A percentile compares a stretch with the other conserved stretches of the same genome.
phyloP scores from a whole-genome alignment of 129 eudicot genomes.

The Smallanthus sonchifolius region DNA sequence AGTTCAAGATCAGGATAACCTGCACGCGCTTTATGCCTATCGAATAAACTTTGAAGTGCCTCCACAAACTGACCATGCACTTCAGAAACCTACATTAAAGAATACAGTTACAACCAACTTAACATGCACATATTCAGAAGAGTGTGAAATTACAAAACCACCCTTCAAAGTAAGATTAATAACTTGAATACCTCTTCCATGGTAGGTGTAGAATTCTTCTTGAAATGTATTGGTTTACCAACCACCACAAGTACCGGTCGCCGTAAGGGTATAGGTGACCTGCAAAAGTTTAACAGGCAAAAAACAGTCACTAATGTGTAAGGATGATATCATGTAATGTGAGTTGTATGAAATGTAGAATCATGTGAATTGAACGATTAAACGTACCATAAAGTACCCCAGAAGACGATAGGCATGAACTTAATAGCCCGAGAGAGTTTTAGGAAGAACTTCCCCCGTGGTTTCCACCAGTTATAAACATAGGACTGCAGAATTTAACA shows the following conservation, averaged over 20 bases:
- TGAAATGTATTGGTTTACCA: slow-evolving; percentile 70
- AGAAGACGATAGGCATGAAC: slow-evolving; percentile 72
- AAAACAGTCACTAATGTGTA: background rate
- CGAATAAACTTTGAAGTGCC: slow-evolving; percentile 61
- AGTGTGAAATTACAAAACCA: background rate
- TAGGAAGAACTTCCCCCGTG: slow-evolving; percentile 50
- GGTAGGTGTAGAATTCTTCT: slow-evolving; percentile 62
- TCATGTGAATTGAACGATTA: background rate
- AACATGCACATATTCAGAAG: background rate
- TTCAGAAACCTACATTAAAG: slow-evolving; percentile 47
- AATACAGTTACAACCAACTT: background rate
- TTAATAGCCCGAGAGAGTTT: slow-evolving; percentile 69
- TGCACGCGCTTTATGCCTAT: slow-evolving; percentile 60
- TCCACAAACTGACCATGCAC: slow-evolving; percentile 62
- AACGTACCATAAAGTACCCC: slow-evolving; percentile 91
- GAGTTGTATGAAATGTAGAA: background rate
- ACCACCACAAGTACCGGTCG: slow-evolving; percentile 84
- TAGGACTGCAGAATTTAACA: slow-evolving; percentile 44
- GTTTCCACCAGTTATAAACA: slow-evolving; percentile 98
- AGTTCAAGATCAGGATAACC: slow-evolving; percentile 60
- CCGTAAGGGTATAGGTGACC: slow-evolving; percentile 73
- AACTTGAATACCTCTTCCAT: slow-evolving; percentile 65
- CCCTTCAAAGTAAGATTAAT: background rate
- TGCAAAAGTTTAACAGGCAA: slow-evolving; percentile 29
- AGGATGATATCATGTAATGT: background rate